Evolutionary conservation across 495 filamentous ascomycete genomes (phyloP).

Genomic region (Podospora pseudopauciseta): DNA sequence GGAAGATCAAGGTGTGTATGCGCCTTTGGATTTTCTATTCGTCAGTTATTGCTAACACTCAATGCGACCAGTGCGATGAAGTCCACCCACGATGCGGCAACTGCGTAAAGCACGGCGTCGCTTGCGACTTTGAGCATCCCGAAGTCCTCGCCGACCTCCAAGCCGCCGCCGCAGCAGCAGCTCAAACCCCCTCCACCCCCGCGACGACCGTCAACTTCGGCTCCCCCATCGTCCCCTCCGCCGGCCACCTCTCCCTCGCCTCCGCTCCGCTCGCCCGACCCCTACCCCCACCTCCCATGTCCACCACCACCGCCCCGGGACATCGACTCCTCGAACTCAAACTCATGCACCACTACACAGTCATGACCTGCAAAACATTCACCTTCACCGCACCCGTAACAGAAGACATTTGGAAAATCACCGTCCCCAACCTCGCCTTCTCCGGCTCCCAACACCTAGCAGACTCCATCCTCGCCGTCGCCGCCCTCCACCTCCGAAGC

Average conservation of each 20-base stretch:
- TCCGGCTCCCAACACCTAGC: constrained; percentile 49
- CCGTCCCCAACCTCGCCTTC: constrained; percentile 54
- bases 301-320: constrained; percentile 35
- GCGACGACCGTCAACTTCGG: constrained; percentile 31
- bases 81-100: constrained; percentile 59
- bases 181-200: constrained; percentile 23
- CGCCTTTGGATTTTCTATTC: not conserved
- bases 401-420: constrained; percentile 51
- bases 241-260: constrained; percentile 23
- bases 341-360: constrained; percentile 55
- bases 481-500: constrained; percentile 52
- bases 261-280: constrained; percentile 36
- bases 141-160: constrained; percentile 36
- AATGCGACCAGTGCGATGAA: constrained; percentile 54
- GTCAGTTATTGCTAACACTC: constrained; percentile 5
- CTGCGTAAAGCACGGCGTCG: constrained; percentile 60
- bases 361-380: constrained; percentile 50
- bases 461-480: constrained; percentile 55
- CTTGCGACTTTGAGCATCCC: constrained; percentile 57
- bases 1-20: constrained; percentile 59
- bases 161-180: constrained; percentile 17
- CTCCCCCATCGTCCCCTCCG: constrained; percentile 29
- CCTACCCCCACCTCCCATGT: constrained; percentile 35
- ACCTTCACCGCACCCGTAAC: constrained; percentile 46
- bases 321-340: constrained; percentile 50